A percentile compares a stretch with the other conserved stretches of the same genome.
Conservation (phyloP, 768 basidiomycete species). For the Lactarius indigo region DNA sequence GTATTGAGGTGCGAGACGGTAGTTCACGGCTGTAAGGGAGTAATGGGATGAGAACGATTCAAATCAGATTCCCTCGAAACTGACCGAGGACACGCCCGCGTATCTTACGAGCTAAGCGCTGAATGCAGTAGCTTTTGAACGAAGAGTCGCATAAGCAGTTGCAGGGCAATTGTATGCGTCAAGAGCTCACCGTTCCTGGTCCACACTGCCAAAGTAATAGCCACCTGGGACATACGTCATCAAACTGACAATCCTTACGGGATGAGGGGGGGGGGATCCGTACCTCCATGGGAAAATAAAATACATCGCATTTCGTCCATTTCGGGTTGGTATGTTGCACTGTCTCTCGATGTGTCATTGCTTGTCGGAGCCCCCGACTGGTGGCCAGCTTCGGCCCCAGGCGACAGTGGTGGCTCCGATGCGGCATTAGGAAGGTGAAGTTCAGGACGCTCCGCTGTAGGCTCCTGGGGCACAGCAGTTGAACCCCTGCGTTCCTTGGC, state of each 20-base stretch:
- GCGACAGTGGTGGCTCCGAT: constrained; percentile 5
- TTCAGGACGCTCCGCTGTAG: neutral
- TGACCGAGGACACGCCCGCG: constrained; percentile 82
- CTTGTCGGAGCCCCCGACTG: constrained; percentile 26
- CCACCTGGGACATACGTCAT: constrained; percentile 46
- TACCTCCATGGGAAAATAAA: constrained; percentile 76
- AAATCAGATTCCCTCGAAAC: constrained; percentile 18
- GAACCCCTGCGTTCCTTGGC: constrained; percentile 34
- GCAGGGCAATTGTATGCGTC: neutral
- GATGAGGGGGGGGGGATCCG: constrained; percentile 18
- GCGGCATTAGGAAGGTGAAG: neutral
- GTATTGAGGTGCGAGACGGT: constrained; percentile 92
- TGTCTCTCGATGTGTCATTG: constrained; percentile 31
- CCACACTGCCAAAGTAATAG: constrained; percentile 81
- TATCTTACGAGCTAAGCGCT: constrained; percentile 87
- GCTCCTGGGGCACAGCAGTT: neutral
- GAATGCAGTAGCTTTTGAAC: constrained; percentile 61
- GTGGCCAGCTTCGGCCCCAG: constrained; percentile 17
- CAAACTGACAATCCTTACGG: constrained; percentile 19
- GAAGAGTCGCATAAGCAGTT: neutral
- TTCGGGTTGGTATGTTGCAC: constrained; percentile 50
- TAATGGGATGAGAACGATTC: constrained; percentile 13
- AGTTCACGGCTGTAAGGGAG: constrained; percentile 58
- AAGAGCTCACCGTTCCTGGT: constrained; percentile 58
- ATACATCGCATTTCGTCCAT: constrained; percentile 87